Evolutionary conservation across 2,329 filamentous ascomycete species (phyloP), one percentile per base, ranked within the genome.

Genomic region (Aspergillus pseudonomiae): DNA sequence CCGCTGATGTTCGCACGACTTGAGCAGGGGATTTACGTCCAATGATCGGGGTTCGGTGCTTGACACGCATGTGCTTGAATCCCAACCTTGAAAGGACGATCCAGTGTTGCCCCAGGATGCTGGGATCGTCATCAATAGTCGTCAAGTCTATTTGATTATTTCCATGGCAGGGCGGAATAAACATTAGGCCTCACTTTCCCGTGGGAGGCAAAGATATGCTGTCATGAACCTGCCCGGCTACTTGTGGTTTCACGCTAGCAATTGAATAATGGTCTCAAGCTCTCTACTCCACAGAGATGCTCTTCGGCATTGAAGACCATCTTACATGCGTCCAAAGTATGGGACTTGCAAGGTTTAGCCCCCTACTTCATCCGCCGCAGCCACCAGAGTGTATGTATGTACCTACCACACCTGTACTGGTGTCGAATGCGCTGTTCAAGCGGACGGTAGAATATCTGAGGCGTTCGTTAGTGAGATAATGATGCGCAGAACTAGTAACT

Each of bases 91-190:
- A 43, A 50, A 34, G 39, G 28, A n/a, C 54, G 34, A 48, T 52
- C 54, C 32, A 32, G n/a, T 34, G 54, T 41, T 61, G 58, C 63
- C 55, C 21, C 24, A 52, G 12, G 26, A 39, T 58, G 30, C n/a
- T 52, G 24, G 39, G 56, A 64, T 65, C 59, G 43, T 61, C 62
- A 16, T 53, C 62, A 62, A 65, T 62, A 61, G 63, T 64, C 43
- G 43, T 61, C 58, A 62, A 28, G 39, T 52, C 52, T 39, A 59
- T 59, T 59, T 50, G 45, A 56, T 30, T 30, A 28, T 30, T 65
- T 59, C 58, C 58, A 62, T 52, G 52, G 59, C 30, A 41, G 48
- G 12, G 36, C 41, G 52, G 21, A 52, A 59, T 59, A 50, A 43
- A 36, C 39, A 24, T 28, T 21, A 11, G 26, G 39, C 21, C 32